Base-by-base conservation (phyloP, 371 early-diverging fungal genomes). In the Mortierella sp. region DNA sequence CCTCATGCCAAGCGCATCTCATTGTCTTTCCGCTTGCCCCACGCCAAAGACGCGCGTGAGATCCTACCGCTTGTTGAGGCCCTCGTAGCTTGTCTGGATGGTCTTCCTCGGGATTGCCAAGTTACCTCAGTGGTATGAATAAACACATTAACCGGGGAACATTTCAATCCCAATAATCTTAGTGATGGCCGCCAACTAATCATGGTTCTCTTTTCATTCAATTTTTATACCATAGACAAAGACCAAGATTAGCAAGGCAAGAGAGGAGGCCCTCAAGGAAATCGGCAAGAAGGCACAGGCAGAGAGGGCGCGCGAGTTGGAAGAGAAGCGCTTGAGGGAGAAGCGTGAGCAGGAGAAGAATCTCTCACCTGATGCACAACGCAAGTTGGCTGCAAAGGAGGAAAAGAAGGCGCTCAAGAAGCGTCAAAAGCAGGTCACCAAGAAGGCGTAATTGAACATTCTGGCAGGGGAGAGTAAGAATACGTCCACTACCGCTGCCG, bases 381-480 rank as follows among this genome's bases (percentile, higher is more conserved):
- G 80, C 37, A 80, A 80, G 62, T 39, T 80, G 52, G 80, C 80
- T 9, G 80, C 75, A 72, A 80, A 80, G 39, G 80, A 80, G 52
- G 80, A 80, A 47, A 80, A 72, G 72, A 74, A 58, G 62, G 71
- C 80, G 11, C 43, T 65, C 52, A 80, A 65, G 75, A 80, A 80
- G 75, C 71, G 80, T 24, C 80, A 80, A 66, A 80, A 72, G 69
- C 32, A n/a, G 35, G 62, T 66, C 10, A 59, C 61, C 66, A 73
- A 72, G 69, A 64, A 49, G 28, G 70, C 58, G 24, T 70, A 78
- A 61, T 10, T 24, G n/a, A n/a, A 51, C 9, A n/a, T 8, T 18
- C 51, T n/a, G 51, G 39, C 39, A n/a, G 12, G 12, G 18, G 12
- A 12, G 35, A 61, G 12, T 14, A n/a, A 39, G 32, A 49, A 40